Percentiles rank a stretch among this genome's conserved stretches.
Conservation (phyloP, 768 basidiomycete species). For the Hysterangium stoloniferum region DNA sequence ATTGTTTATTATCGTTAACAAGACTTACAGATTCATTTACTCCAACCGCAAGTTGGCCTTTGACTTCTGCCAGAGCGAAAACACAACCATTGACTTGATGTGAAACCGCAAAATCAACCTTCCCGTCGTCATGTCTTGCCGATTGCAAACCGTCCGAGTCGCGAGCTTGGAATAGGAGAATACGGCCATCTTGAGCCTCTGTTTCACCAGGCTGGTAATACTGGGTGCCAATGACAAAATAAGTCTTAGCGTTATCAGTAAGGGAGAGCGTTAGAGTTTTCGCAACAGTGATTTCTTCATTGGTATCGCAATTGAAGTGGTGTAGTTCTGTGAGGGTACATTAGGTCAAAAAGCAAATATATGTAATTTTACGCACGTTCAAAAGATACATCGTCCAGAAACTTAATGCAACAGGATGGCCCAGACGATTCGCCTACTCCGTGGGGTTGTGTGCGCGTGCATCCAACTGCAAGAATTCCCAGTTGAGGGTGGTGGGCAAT, state of each 20-base stretch:
- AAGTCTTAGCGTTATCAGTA: constrained; percentile 18
- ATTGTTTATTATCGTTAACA: neutral
- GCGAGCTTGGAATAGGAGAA: constrained; percentile 41
- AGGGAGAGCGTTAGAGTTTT: constrained; percentile 22
- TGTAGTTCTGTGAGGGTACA: constrained; percentile 33
- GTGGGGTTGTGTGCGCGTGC: constrained; percentile 43
- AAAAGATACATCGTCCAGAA: constrained; percentile 60
- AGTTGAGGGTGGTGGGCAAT: constrained; percentile 51
- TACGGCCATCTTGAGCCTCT: constrained; percentile 44
- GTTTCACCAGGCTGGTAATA: constrained; percentile 21
- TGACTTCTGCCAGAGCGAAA: constrained; percentile 47
- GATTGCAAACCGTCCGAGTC: constrained; percentile 1
- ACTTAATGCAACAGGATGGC: constrained; percentile 49
- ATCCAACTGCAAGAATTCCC: constrained; percentile 61
- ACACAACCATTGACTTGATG: constrained; percentile 55
- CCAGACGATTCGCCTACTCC: constrained; percentile 44
- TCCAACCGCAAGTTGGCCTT: constrained; percentile 45
- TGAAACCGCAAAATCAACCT: constrained; percentile 32
- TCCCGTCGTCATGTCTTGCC: constrained; percentile 17
- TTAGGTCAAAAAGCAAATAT: neutral
- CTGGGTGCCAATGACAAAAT: constrained; percentile 35
- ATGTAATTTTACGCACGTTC: constrained; percentile 37
- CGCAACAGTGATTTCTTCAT: constrained; percentile 61
- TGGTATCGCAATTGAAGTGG: constrained; percentile 38
- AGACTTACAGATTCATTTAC: constrained; percentile 67